Base-by-base conservation (phyloP, 257 asterid genomes). In the Gentiana macrophylla region DNA sequence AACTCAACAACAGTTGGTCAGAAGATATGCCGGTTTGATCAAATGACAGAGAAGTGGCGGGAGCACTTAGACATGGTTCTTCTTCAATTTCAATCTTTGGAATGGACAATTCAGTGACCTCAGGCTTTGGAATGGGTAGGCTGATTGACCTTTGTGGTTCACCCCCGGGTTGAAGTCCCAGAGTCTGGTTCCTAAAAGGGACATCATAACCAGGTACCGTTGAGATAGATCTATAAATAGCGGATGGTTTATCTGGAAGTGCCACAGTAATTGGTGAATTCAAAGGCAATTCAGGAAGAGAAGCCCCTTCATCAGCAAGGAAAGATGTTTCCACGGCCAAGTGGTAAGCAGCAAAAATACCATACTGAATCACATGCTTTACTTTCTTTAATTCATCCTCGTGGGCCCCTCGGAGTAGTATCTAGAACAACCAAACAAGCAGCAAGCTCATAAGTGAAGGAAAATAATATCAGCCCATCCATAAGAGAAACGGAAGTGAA, bases 301-400 rank as follows among this genome's bases (percentile, higher is more conserved):
- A 79, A 70, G 98, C 96, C 62, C 98, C 98, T 74, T 91, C 98
- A 61, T 91, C 97, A 69, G 96, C 98, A 60, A 91, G 95, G 74
- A 91, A 87, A 62, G 95, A 91, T 49, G 98, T 91, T 74, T 91
- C 98, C 70, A 91, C 61, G 65, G 95, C 98, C 72, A 91, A 74
- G 77, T 91, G 98, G 73, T 91, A 91, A 63, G 98, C 98, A 0
- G 98, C 97, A 50, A 91, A 91, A 67, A 91, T 67, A 69, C 95
- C 95, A 79, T 91, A 91, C 68, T 84, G 98, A 61, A 91, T 70
- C 50, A 87, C 90, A 56, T 84, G 98, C 73, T 91, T 91, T 67
- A 87, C 95, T 76, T 91, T 91, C 90, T 87, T 87, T 74, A 91
- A 70, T 65, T 91, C 98, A 59, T 91, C 93, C 50, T 75, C 84